A percentile compares a stretch with the other conserved stretches of the same genome.
Conservation (phyloP, 176 grass and related monocot genomes). For the Coix lacrymajobi region DNA sequence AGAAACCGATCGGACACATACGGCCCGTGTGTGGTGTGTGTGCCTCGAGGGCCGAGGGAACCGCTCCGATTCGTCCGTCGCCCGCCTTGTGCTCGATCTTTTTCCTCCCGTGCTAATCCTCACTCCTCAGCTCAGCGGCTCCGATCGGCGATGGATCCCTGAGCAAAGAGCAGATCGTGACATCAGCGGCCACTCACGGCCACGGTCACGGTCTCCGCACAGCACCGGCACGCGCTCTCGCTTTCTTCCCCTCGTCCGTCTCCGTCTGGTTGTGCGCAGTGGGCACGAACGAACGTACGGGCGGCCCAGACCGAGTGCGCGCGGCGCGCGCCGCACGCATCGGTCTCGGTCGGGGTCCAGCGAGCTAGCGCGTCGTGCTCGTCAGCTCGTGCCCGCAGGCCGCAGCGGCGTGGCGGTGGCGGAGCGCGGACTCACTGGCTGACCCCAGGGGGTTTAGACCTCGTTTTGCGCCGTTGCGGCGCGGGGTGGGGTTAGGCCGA, state of each 20-base stretch:
- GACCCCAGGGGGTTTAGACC: slow-evolving; percentile 2
- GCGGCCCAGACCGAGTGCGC: neutral
- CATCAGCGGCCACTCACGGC: neutral
- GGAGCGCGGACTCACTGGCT: neutral
- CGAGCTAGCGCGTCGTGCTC: neutral
- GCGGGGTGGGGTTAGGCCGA: slow-evolving; percentile 40
- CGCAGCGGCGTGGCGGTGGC: neutral
- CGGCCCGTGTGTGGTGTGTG: neutral
- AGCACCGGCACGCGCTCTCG: neutral
- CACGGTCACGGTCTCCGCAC: neutral
- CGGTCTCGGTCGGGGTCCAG: no score
- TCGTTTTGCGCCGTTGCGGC: neutral
- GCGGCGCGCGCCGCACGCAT: neutral
- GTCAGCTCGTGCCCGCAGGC: neutral
- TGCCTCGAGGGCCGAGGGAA: neutral
- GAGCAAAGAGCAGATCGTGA: neutral
- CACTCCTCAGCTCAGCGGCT: neutral
- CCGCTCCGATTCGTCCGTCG: neutral
- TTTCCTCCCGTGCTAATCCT: neutral
- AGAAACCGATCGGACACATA: neutral
- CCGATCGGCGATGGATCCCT: neutral
- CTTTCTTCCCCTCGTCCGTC: neutral
- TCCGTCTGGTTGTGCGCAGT: neutral
- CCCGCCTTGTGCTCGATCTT: neutral
- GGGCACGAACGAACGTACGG: neutral